Conservation (phyloP, 805 yeast genomes). For the Saccharomycopsis olivae region DNA sequence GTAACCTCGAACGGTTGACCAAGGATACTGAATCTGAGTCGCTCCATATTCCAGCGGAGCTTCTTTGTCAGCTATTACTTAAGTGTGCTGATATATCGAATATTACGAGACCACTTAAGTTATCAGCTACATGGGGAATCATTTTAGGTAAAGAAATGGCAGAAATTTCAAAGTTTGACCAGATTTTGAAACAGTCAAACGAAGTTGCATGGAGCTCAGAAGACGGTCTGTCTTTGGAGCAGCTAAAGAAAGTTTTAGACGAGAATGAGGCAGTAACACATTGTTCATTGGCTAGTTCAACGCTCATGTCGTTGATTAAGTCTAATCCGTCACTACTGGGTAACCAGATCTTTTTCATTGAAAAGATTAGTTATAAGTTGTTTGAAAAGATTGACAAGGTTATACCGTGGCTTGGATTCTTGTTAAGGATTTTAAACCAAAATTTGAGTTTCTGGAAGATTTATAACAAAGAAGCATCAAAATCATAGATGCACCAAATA, state of each 20-base stretch:
- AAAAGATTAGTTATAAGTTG: conserved; percentile 68
- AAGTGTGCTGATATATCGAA: conserved; percentile 96
- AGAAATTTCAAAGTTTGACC: conserved; percentile 50
- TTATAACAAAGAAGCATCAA: too few species aligned
- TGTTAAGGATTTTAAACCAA: conserved; percentile 39
- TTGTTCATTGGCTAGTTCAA: neutral
- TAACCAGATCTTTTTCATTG: conserved; percentile 77
- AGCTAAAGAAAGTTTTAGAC: conserved; percentile 2
- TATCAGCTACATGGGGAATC: conserved; percentile 80
- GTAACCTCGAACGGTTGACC: conserved; percentile 23
- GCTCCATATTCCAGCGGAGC: conserved; percentile 22
- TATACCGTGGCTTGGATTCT: conserved; percentile 34
- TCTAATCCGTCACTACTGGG: conserved; percentile 42
- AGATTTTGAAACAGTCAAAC: conserved; percentile 21
- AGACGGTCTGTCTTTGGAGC: neutral
- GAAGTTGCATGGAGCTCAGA: neutral
- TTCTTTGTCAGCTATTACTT: conserved; percentile 59
- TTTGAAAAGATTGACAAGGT: conserved; percentile 43
- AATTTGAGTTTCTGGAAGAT: conserved; percentile 49
- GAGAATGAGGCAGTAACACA: neutral
- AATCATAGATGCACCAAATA: too few species aligned
- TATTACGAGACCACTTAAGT: conserved; percentile 68
- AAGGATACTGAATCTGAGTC: conserved; percentile 19
- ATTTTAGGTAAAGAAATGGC: conserved; percentile 69
- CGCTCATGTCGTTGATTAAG: conserved; percentile 27